These are phyloP conservation scores for Lactifluus hygrophoroides DNA, from an alignment of 768 basidiomycete species.

Conservation along the genomic window DNA sequence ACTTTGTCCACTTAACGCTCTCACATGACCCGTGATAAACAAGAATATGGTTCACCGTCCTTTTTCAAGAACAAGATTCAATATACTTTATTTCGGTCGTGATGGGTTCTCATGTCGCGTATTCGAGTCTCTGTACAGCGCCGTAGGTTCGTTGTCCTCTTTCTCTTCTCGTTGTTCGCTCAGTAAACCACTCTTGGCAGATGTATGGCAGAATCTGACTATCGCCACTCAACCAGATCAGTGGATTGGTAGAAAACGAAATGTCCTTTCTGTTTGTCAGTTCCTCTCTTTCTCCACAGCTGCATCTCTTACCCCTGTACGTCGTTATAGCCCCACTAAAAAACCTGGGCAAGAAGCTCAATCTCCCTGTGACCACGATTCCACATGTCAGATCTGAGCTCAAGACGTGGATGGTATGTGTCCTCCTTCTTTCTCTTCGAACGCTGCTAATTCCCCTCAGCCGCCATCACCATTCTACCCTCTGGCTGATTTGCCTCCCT, in stretches of 20 bases:
- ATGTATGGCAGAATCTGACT: slow-evolving; percentile 63
- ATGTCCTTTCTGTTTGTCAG: slow-evolving; percentile 49
- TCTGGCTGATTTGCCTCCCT: slow-evolving; percentile 16
- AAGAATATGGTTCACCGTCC: neutral
- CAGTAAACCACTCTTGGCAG: slow-evolving; percentile 32
- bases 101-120: slow-evolving; percentile 81
- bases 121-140: slow-evolving; percentile 52
- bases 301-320: neutral
- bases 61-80: slow-evolving; percentile 34
- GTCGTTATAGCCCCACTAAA: slow-evolving; percentile 58
- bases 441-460: slow-evolving; percentile 27
- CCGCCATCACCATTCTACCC: slow-evolving; percentile 33
- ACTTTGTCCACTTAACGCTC: neutral
- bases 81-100: slow-evolving; percentile 83
- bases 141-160: slow-evolving; percentile 41
- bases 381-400: slow-evolving; percentile 54
- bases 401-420: slow-evolving; percentile 51
- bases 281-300: slow-evolving; percentile 2
- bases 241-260: slow-evolving; percentile 52
- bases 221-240: slow-evolving; percentile 70
- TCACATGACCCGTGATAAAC: too few relatives aligned
- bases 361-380: slow-evolving; percentile 50
- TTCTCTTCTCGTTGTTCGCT: neutral
- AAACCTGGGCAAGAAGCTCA: slow-evolving; percentile 41
- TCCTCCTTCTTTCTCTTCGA: neutral